These are phyloP conservation scores for Mycena pura DNA, from an alignment of 768 basidiomycete genomes.

Conservation along the genomic window DNA sequence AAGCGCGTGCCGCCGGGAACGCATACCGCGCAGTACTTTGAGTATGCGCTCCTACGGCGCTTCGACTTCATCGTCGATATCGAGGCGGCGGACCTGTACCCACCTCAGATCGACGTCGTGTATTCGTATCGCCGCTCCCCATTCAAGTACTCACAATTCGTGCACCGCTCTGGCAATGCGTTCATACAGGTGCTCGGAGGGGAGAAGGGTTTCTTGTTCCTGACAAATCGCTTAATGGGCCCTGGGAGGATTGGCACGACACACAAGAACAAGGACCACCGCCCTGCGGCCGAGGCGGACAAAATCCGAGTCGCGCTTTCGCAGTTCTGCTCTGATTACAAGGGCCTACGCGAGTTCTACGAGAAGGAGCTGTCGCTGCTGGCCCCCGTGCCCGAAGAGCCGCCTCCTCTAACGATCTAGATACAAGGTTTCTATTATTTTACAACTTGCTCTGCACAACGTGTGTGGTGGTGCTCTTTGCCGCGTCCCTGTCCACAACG, in stretches of 20 bases:
- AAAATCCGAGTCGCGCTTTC: conserved; percentile 65
- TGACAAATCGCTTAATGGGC: conserved; percentile 87
- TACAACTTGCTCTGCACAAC: conserved; percentile 23
- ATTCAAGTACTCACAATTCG: conserved; percentile 87
- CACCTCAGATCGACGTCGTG: conserved; percentile 80
- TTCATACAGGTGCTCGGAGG: conserved; percentile 90
- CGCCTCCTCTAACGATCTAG: conserved; percentile 58
- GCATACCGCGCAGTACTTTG: conserved; percentile 76
- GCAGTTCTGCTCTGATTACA: conserved; percentile 68
- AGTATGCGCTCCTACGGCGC: conserved; percentile 75
- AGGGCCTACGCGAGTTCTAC: conserved; percentile 68
- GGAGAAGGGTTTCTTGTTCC: conserved; percentile 81
- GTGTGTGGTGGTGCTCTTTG: background rate
- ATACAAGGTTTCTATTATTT: background rate
- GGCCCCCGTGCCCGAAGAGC: conserved; percentile 56
- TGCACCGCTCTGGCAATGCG: conserved; percentile 88
- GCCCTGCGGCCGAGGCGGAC: conserved; percentile 65
- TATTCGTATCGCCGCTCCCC: conserved; percentile 88
- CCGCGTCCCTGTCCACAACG: conserved; percentile 3
- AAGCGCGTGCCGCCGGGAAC: conserved; percentile 71
- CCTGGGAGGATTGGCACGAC: conserved; percentile 66
- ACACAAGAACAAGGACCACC: conserved; percentile 60
- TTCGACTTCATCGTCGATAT: conserved; percentile 87
- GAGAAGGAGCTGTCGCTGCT: conserved; percentile 69
- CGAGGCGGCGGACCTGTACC: conserved; percentile 79